phyloP scores from a whole-genome alignment of 441 rosid species.

The Populus trichocarpa region DNA sequence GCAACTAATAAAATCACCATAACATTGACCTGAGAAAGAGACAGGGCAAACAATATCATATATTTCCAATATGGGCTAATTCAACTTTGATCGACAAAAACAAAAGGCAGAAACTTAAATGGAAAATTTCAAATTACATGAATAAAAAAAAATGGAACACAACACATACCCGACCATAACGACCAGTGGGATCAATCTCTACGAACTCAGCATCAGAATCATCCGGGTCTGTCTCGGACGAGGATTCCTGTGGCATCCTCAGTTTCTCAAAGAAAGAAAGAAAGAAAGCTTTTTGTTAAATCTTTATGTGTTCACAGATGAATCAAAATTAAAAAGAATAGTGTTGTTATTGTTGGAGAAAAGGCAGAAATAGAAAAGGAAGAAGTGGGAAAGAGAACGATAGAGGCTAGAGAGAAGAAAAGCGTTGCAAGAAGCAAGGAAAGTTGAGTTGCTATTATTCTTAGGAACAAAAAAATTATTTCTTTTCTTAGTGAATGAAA shows the following conservation, averaged over 20 bases:
- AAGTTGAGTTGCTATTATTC: neutral
- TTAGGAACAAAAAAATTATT: neutral
- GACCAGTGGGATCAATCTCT: slow-evolving; percentile 84
- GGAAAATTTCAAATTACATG: neutral
- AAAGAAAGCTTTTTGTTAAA: neutral
- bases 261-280: slow-evolving; percentile 19
- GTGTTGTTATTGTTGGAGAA: neutral
- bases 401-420: neutral
- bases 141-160: neutral
- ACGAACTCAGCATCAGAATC: slow-evolving; percentile 69
- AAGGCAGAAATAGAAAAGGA: neutral
- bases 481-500: neutral
- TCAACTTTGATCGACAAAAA: neutral
- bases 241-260: slow-evolving; percentile 49
- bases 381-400: neutral
- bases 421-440: neutral
- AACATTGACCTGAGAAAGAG: slow-evolving; percentile 1
- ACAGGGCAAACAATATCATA: neutral
- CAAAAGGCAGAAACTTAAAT: neutral
- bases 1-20: slow-evolving; percentile 11
- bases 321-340: neutral
- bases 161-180: slow-evolving; percentile 86
- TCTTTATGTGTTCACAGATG: neutral
- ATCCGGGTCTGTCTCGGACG: slow-evolving; percentile 54
- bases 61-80: neutral